Percentiles rank a stretch among this genome's conserved stretches.
These are phyloP conservation scores for Setomelanomma holmii DNA, from an alignment of 2,329 filamentous ascomycete genomes.

Conservation along the genomic window DNA sequence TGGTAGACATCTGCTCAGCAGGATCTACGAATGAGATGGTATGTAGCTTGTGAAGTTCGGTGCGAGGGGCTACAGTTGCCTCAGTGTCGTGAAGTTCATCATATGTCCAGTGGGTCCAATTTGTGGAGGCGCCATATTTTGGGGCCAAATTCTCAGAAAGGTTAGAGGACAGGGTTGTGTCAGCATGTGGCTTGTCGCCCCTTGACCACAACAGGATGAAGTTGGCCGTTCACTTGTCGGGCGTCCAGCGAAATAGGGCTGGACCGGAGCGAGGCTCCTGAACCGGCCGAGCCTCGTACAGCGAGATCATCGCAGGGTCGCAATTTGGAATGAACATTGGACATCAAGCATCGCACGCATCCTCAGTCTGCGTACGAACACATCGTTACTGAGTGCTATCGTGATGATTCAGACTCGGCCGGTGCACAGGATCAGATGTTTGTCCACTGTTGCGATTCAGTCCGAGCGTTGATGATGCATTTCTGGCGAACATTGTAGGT, in stretches of 20 bases:
- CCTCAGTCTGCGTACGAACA: too few relatives aligned
- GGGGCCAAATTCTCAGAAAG: constrained; percentile 2
- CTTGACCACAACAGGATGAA: neutral
- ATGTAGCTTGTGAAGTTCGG: neutral
- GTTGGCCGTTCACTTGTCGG: too few relatives aligned
- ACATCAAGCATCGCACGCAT: too few relatives aligned
- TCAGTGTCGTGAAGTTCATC: neutral
- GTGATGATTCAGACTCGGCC: too few relatives aligned
- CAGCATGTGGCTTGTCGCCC: neutral
- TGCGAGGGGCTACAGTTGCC: neutral
- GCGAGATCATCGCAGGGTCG: neutral
- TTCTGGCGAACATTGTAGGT: too few relatives aligned
- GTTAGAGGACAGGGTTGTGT: neutral
- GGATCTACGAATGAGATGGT: neutral
- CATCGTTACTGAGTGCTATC: too few relatives aligned
- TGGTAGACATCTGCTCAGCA: too few relatives aligned
- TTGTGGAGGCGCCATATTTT: neutral
- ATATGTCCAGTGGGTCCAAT: neutral
- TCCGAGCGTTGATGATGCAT: too few relatives aligned
- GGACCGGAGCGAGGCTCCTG: neutral
- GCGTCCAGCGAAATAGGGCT: too few relatives aligned
- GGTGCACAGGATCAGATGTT: too few relatives aligned
- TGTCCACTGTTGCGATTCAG: too few relatives aligned
- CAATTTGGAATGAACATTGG: neutral
- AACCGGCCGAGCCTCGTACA: neutral